These are phyloP conservation scores for Globisporangium yorkense DNA, from an alignment of 352 stramenopile species.

Conservation along the genomic window DNA sequence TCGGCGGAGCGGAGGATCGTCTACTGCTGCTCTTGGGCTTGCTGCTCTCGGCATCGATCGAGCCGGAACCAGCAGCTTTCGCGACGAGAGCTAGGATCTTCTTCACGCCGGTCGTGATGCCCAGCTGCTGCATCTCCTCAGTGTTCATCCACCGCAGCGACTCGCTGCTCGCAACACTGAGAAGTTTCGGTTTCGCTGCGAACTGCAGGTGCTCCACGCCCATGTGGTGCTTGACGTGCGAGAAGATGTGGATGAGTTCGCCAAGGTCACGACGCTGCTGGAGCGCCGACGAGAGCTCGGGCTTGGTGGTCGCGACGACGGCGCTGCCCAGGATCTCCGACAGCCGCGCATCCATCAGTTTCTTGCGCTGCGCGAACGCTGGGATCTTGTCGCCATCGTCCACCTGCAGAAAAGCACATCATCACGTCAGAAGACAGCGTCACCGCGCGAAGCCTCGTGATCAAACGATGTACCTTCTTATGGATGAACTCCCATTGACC, in stretches of 20 bases:
- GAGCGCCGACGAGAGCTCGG: background rate
- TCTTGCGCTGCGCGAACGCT: conserved; percentile 52
- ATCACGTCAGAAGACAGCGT: background rate
- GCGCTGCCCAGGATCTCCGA: conserved; percentile 24
- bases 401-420: conserved; percentile 20
- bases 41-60: background rate
- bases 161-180: background rate
- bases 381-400: conserved; percentile 59
- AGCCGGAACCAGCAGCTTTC: background rate
- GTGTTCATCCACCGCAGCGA: conserved; percentile 70
- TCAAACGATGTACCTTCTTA: conserved; percentile 35
- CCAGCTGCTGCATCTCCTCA: conserved; percentile 62
- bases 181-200: conserved; percentile 15
- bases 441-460: no score
- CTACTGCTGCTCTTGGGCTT: background rate
- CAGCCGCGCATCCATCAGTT: conserved; percentile 41
- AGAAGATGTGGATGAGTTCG: conserved; percentile 86
- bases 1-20: conserved; percentile 8
- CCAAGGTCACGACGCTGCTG: conserved; percentile 38
- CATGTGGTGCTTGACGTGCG: conserved; percentile 89
- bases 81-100: conserved; percentile 75
- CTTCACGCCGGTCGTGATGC: conserved; percentile 85
- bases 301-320: conserved; percentile 17
- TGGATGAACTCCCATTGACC: conserved; percentile 88
- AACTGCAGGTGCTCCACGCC: conserved; percentile 82